phyloP scores from a whole-genome alignment of 2,329 filamentous ascomycete species.

The Alternaria consortialis region DNA sequence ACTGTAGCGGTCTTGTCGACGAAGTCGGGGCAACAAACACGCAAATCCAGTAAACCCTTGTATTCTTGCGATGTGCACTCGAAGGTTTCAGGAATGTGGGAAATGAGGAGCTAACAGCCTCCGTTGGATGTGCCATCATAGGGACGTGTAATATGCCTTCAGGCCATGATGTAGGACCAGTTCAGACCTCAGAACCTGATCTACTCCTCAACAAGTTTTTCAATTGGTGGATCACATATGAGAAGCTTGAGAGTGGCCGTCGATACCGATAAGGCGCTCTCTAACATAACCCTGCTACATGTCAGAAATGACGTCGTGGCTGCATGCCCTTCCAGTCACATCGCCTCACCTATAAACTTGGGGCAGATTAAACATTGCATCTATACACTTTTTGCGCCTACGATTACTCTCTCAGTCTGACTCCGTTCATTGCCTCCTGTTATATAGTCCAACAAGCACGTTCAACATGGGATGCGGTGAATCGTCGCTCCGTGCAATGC shows the following conservation, averaged over 20 bases:
- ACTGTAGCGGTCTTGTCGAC: background rate
- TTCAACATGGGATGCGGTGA: constrained; percentile 6
- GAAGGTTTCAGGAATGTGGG: background rate
- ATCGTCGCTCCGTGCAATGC: background rate
- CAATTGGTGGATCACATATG: background rate
- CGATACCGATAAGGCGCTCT: background rate
- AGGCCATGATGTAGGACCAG: background rate
- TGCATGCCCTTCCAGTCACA: background rate
- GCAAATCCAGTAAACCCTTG: background rate
- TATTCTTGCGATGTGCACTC: background rate
- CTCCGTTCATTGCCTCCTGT: background rate
- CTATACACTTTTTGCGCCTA: background rate
- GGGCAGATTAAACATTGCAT: background rate
- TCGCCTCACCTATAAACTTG: background rate
- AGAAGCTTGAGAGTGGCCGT: background rate
- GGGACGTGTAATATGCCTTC: background rate
- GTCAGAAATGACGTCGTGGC: constrained; percentile 8
- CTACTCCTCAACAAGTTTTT: background rate
- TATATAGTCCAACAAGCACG: background rate
- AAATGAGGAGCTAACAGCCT: background rate
- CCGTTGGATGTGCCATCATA: background rate
- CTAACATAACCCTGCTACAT: background rate
- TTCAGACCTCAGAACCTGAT: background rate
- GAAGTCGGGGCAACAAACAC: background rate
- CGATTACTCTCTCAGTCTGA: background rate